phyloP scores from a whole-genome alignment of 495 filamentous ascomycete species.

The Lophiostoma macrostomum region DNA sequence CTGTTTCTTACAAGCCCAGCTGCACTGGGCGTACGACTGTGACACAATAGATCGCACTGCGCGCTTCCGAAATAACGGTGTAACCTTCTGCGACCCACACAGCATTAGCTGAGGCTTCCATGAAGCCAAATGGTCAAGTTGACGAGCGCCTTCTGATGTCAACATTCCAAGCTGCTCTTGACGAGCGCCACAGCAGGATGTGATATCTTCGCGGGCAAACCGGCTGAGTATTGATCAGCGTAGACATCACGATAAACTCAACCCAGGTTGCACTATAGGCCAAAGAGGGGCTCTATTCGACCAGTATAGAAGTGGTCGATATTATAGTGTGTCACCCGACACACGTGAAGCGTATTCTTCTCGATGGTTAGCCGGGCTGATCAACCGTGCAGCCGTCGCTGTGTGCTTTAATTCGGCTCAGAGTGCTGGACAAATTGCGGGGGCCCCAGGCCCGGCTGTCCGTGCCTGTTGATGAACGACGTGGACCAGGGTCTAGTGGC shows the following conservation, averaged over 20 bases:
- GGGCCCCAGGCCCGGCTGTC: conserved; percentile 26
- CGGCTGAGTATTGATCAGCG: conserved; percentile 10
- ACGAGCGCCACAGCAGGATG: conserved; percentile 8
- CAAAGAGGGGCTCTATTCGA: conserved; percentile 16
- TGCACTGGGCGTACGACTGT: too few relatives aligned
- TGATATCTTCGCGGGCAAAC: conserved; percentile 1
- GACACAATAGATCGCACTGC: conserved; percentile 8
- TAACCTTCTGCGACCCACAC: not conserved
- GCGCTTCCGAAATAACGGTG: conserved; percentile 11
- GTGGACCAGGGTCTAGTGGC: conserved; percentile 25
- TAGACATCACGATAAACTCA: conserved; percentile 3
- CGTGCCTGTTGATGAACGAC: conserved; percentile 24
- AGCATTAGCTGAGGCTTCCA: not conserved
- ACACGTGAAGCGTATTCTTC: conserved; percentile 15
- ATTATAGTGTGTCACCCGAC: conserved; percentile 30
- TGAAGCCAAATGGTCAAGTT: not conserved
- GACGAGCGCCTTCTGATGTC: not conserved
- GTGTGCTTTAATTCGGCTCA: conserved; percentile 25
- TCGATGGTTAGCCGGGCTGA: conserved; percentile 25
- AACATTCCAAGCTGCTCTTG: not conserved
- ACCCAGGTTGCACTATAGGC: conserved; percentile 21
- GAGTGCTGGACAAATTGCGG: conserved; percentile 33
- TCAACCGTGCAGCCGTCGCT: conserved; percentile 32
- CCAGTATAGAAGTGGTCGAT: conserved; percentile 12
- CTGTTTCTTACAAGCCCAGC: conserved; percentile 2